These are phyloP conservation scores for Arthrobotrys sinensis DNA, from an alignment of 2,329 filamentous ascomycete genomes.

Conservation along the genomic window DNA sequence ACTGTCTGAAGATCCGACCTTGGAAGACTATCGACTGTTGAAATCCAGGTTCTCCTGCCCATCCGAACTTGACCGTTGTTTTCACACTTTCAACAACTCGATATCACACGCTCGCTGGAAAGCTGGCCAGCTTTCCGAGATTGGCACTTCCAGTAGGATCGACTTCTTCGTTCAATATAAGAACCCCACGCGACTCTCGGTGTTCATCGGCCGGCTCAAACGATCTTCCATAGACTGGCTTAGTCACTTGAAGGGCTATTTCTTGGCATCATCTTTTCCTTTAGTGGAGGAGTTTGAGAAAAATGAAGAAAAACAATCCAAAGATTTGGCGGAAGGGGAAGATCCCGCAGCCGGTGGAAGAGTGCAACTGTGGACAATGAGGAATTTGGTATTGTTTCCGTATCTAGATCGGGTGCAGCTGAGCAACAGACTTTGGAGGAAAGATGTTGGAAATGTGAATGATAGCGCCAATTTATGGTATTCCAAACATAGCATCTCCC, in stretches of 20 bases:
- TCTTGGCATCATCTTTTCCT: not conserved
- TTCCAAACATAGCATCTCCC: constrained; percentile 9
- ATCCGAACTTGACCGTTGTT: constrained; percentile 1
- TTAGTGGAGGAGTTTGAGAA: not conserved
- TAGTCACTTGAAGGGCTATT: not conserved
- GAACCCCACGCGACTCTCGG: not conserved
- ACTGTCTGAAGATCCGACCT: not conserved
- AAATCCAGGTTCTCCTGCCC: constrained; percentile 6
- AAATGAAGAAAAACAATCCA: not conserved
- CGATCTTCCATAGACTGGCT: not conserved
- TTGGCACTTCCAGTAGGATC: not conserved
- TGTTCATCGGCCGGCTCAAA: not conserved
- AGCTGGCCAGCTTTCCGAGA: not conserved
- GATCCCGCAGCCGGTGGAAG: not conserved
- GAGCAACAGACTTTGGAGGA: constrained; percentile 1
- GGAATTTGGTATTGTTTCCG: not conserved
- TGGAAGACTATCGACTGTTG: not conserved
- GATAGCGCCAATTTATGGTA: constrained; percentile 3
- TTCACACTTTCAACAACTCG: constrained; percentile 2
- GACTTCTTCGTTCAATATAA: constrained; percentile 11
- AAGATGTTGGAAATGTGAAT: not conserved
- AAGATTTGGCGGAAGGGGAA: not conserved
- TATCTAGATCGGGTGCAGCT: not conserved
- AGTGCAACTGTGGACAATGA: not conserved
- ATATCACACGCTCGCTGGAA: not conserved